Evolutionary conservation across 2,329 filamentous ascomycete species (phyloP), one percentile per base, ranked within the genome.

Genomic region (Cordyceps fumosorosea): DNA sequence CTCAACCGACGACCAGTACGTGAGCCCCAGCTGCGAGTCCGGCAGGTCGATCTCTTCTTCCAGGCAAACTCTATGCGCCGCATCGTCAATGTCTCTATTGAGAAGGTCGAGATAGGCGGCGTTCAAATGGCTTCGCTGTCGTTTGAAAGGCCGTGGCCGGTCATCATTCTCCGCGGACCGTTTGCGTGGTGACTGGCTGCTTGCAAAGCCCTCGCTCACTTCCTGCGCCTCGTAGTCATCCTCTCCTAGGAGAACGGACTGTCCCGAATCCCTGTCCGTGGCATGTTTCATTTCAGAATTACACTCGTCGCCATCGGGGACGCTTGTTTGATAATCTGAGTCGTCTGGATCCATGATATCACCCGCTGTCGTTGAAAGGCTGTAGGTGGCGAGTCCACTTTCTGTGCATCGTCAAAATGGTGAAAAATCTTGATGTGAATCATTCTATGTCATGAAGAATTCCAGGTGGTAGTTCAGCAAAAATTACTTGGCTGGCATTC

Each of bases 1-100:
- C 69, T 97, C 93, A 1, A 76, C 67, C 0, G 81, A 64, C 0
- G 83, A 86, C 93, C 93, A 98, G 12, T 75, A 67, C 0, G 87
- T 85, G 29, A 85, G 79, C 24, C 91, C 92, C 56, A 92, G 76
- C 68, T 91, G 89, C 81, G 42, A 76, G 56, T 54, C 72, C 63
- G 75, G 68, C 62, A 80, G 69, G 40, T n/a, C 40, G 16, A 16
- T 7, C 16, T 69, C 68, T 58, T 73, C 63, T 32, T 67, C 66
- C 12, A 75, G 65, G 16, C 74, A 70, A 63, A 74, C 71, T 20
- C 72, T 72, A 14, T 72, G 69, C 0, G 77, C 76, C 14, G 78
- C 80, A 66, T 86, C 81, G n/a, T 79, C 71, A 59, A 88, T 84
- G 32, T 84, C 81, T 24, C 76, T 73, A 65, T 89, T 87, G 34